These are phyloP conservation scores for Microdochium trichocladiopsis DNA, from an alignment of 2,329 filamentous ascomycete species.

Conservation along the genomic window DNA sequence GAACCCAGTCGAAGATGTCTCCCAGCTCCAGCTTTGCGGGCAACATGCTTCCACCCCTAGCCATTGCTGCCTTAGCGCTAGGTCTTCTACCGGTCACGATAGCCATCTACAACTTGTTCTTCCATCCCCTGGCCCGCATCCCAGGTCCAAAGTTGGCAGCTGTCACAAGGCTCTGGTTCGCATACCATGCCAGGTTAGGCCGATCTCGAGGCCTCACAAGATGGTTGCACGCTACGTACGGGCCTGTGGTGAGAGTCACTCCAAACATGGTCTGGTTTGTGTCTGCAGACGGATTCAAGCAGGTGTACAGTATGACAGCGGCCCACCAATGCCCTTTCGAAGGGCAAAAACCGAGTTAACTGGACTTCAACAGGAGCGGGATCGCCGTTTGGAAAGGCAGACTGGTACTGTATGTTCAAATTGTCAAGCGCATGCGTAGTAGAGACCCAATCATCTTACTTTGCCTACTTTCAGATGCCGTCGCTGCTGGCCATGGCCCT, in stretches of 20 bases:
- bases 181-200: slow-evolving; percentile 9
- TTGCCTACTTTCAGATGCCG: background rate
- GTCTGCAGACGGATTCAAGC: background rate
- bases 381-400: background rate
- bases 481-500: background rate
- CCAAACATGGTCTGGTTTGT: background rate
- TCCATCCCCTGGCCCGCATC: slow-evolving; percentile 1
- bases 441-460: background rate
- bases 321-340: background rate
- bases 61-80: background rate
- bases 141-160: slow-evolving; percentile 16
- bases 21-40: too few species aligned
- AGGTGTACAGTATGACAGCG: background rate
- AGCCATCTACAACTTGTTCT: background rate
- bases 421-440: too few species aligned
- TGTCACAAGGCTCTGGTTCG: slow-evolving; percentile 11
- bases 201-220: background rate
- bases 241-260: background rate
- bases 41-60: too few species aligned
- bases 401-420: background rate
- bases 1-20: too few species aligned
- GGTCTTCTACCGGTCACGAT: background rate
- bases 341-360: background rate
- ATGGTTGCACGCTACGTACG: background rate
- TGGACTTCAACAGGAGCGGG: background rate